Conservation (phyloP, 2,329 filamentous ascomycete species). For the Dryadomyces quercus-mongolicae region DNA sequence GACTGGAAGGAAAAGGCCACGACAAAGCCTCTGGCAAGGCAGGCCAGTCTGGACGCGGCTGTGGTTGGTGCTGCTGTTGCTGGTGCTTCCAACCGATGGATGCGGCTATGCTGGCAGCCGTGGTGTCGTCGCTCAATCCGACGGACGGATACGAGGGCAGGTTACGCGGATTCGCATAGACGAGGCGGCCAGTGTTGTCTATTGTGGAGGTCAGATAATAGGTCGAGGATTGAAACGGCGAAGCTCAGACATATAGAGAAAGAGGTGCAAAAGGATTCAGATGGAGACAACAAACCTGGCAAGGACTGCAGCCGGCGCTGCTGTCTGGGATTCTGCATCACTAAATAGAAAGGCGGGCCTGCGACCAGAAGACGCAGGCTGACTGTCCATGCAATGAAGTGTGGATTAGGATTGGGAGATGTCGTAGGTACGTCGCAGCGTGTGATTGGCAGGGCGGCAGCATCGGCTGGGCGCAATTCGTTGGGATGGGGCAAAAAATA, state of each 20-base stretch:
- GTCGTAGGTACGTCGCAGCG: neutral
- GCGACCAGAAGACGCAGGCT: neutral
- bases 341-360: constrained; percentile 7
- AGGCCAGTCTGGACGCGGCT: neutral
- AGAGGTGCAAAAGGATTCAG: neutral
- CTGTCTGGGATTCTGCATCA: constrained; percentile 4
- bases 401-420: neutral
- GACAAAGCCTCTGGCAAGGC: constrained; percentile 17
- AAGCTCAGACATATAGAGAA: no score
- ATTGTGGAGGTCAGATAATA: no score
- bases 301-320: neutral
- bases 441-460: neutral
- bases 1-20: neutral
- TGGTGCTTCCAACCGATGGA: constrained; percentile 46
- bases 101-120: constrained; percentile 64
- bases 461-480: neutral
- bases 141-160: constrained; percentile 63
- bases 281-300: neutral
- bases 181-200: constrained; percentile 32
- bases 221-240: no score
- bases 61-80: neutral
- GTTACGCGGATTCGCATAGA: constrained; percentile 60
- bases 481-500: no score
- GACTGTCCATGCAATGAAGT: neutral
- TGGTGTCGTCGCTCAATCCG: constrained; percentile 42